phyloP scores from a whole-genome alignment of 2,329 filamentous ascomycete species.

The Arachnomyces sp. region DNA sequence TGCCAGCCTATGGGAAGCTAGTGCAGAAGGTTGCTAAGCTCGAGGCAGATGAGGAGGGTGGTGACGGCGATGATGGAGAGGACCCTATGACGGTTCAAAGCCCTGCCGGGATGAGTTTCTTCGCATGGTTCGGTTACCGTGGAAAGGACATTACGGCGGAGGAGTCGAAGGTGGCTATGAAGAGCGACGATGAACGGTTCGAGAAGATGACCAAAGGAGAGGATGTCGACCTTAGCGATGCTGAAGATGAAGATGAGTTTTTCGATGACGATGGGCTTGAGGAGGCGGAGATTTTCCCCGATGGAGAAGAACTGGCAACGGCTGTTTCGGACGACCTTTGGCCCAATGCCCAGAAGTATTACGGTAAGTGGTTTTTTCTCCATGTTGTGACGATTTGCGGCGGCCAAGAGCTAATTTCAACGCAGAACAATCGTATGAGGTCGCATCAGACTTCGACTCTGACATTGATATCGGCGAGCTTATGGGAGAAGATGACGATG shows the following conservation, averaged over 20 bases:
- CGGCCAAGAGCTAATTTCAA: constrained; percentile 28
- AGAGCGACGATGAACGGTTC: constrained; percentile 55
- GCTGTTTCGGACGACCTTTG: constrained; percentile 80
- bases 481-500: constrained; percentile 46
- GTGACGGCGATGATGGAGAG: constrained; percentile 32
- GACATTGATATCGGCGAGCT: constrained; percentile 63
- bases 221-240: constrained; percentile 40
- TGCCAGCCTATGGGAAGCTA: constrained; percentile 48
- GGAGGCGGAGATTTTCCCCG: constrained; percentile 77
- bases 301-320: constrained; percentile 74
- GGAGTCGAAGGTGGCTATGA: constrained; percentile 57
- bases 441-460: constrained; percentile 48
- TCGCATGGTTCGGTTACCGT: constrained; percentile 78
- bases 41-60: constrained; percentile 27
- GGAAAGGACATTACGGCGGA: constrained; percentile 63
- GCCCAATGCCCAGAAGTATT: constrained; percentile 83
- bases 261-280: constrained; percentile 58
- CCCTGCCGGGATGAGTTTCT: constrained; percentile 68
- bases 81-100: constrained; percentile 36
- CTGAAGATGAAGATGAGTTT: constrained; percentile 47
- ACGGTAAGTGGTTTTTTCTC: constrained; percentile 55
- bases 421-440: constrained; percentile 62
- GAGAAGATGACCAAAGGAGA: constrained; percentile 44
- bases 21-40: constrained; percentile 41
- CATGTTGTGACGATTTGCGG: neutral